Evolutionary conservation across 2,329 filamentous ascomycete species (phyloP).

Genomic region (Fusarium musae): DNA sequence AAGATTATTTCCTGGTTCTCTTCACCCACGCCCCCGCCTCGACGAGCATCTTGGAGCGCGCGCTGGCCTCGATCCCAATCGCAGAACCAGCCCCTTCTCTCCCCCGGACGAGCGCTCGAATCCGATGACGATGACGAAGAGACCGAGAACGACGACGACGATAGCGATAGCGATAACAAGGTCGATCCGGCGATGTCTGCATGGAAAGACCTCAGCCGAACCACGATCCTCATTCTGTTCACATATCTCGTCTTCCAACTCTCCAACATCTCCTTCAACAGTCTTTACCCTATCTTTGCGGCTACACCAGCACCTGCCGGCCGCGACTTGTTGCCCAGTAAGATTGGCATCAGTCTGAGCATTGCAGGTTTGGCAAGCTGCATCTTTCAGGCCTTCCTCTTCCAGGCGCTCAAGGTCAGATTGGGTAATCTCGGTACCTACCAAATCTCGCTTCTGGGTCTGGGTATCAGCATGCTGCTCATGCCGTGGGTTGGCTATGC

Average conservation of each 20-base stretch:
- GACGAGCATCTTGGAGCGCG: conserved; percentile 52
- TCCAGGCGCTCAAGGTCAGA: conserved; percentile 79
- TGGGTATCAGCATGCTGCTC: conserved; percentile 82
- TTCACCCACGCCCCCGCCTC: conserved; percentile 27
- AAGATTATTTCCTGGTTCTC: conserved; percentile 46
- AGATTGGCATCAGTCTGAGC: conserved; percentile 86
- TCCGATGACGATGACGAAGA: background rate
- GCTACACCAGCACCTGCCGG: conserved; percentile 80
- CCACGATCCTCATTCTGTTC: conserved; percentile 81
- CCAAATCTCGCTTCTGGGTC: conserved; percentile 78
- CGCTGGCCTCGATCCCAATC: conserved; percentile 51
- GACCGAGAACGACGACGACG: conserved; percentile 9
- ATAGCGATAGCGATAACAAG: conserved; percentile 34
- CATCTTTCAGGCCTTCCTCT: conserved; percentile 87
- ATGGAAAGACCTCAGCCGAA: conserved; percentile 74
- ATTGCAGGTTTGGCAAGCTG: conserved; percentile 89
- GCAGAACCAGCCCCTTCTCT: conserved; percentile 46
- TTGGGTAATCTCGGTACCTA: conserved; percentile 91
- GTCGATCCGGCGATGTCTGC: conserved; percentile 43
- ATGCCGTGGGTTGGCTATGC: conserved; percentile 93
- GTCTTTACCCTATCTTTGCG: conserved; percentile 92
- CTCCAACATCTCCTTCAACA: conserved; percentile 94
- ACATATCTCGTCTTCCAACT: conserved; percentile 96
- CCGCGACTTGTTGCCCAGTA: conserved; percentile 77
- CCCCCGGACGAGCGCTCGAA: conserved; percentile 26